These are phyloP conservation scores for Sporothrix pseudoabietina DNA, from an alignment of 2,329 filamentous ascomycete genomes.

Conservation along the genomic window DNA sequence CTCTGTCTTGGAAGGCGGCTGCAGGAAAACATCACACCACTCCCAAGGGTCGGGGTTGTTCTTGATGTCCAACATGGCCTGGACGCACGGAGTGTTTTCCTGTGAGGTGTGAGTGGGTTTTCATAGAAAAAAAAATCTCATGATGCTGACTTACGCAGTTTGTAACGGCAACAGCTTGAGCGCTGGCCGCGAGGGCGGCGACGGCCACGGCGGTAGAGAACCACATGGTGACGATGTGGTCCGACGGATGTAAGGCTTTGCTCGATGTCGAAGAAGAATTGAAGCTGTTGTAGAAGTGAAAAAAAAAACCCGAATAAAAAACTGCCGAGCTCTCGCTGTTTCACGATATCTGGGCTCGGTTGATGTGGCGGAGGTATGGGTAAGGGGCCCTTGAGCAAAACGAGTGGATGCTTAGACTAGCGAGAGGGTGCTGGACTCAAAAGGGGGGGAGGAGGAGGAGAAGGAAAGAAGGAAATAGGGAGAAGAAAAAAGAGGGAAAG, in stretches of 20 bases:
- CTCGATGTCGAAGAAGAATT: too few relatives aligned
- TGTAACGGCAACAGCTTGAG: neutral
- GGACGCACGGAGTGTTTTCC: slow-evolving; percentile 32
- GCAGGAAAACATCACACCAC: slow-evolving; percentile 30
- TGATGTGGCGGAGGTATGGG: neutral
- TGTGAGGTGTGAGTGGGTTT: slow-evolving; percentile 10
- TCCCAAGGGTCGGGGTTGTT: slow-evolving; percentile 19
- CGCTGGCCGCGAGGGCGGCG: slow-evolving; percentile 19
- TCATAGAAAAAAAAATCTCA: neutral
- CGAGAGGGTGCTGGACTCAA: neutral
- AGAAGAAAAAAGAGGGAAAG: neutral
- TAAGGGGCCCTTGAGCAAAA: neutral
- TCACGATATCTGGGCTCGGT: neutral
- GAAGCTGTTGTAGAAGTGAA: neutral
- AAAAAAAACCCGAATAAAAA: neutral
- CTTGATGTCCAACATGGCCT: slow-evolving; percentile 26
- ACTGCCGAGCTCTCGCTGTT: neutral
- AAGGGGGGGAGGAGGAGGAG: neutral
- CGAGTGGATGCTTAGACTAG: slow-evolving; percentile 16
- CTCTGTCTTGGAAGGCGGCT: neutral
- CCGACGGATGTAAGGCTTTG: neutral
- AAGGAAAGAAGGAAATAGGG: neutral
- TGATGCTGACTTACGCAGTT: neutral
- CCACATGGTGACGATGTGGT: slow-evolving; percentile 23
- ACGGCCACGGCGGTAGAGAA: slow-evolving; percentile 21